phyloP scores from a whole-genome alignment of 75 land plant genomes.

The Larix kaempferi region DNA sequence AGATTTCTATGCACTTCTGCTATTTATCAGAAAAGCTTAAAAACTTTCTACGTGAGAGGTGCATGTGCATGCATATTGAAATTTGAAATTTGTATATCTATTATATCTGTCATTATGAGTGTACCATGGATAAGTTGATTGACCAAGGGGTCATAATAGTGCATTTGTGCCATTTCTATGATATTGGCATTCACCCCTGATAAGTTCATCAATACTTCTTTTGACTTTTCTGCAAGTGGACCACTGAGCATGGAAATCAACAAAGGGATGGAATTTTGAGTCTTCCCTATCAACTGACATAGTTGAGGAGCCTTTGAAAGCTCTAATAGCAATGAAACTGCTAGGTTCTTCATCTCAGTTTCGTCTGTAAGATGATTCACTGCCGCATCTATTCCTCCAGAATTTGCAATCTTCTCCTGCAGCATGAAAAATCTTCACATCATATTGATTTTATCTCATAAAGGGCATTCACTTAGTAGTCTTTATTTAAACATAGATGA shows the following conservation, averaged over 20 bases:
- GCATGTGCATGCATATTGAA: neutral
- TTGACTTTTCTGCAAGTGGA: constrained; percentile 9
- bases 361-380: constrained; percentile 8
- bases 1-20: neutral
- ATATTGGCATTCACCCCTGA: constrained; percentile 9
- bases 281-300: neutral
- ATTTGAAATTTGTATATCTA: neutral
- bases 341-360: constrained; percentile 6
- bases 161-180: constrained; percentile 9
- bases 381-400: neutral
- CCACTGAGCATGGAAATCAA: constrained; percentile 8
- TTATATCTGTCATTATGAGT: neutral
- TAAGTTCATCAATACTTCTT: constrained; percentile 3
- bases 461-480: neutral
- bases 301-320: constrained; percentile 2
- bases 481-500: neutral
- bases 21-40: neutral
- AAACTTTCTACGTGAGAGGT: neutral
- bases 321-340: constrained; percentile 5
- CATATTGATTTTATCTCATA: neutral
- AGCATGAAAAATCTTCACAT: constrained; percentile 8
- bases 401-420: constrained; percentile 12
- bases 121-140: constrained; percentile 2
- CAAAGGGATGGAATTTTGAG: constrained; percentile 8
- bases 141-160: constrained; percentile 9